Evolutionary conservation across 352 stramenopile species (phyloP).

Genomic region (Globisporangium lucens): DNA sequence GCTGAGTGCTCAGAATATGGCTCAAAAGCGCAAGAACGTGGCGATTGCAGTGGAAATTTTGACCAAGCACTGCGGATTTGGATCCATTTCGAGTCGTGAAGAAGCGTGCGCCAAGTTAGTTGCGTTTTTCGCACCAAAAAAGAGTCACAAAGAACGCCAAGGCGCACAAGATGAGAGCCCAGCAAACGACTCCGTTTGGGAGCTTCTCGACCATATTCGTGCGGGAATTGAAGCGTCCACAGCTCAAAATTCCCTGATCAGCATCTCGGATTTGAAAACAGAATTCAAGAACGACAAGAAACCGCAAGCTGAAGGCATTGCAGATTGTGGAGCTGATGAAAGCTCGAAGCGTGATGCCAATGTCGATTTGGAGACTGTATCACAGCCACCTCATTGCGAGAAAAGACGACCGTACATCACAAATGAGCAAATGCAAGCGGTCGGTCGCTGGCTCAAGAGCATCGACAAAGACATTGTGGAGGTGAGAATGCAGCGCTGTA

Average conservation of each 20-base stretch:
- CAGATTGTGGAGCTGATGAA: not conserved
- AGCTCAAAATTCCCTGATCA: not conserved
- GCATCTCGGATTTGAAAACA: not conserved
- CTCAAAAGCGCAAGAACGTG: slow-evolving; percentile 12
- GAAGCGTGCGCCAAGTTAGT: slow-evolving; percentile 3
- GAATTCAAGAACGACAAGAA: not conserved
- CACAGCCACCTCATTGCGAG: not conserved
- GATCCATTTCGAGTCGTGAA: not conserved
- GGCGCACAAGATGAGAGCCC: not conserved
- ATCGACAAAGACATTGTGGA: slow-evolving; percentile 12
- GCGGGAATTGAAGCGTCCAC: not conserved
- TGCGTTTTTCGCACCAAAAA: not conserved
- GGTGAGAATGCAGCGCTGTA: not conserved
- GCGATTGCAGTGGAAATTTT: slow-evolving; percentile 9
- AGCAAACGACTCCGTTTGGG: not conserved
- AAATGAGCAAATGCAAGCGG: slow-evolving; percentile 23
- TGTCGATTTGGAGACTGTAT: not conserved
- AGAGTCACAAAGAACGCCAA: not conserved
- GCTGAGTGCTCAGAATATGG: slow-evolving; percentile 9
- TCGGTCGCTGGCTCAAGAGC: slow-evolving; percentile 22
- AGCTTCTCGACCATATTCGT: slow-evolving; percentile 14
- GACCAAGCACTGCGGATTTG: not conserved
- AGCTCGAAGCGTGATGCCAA: slow-evolving; percentile 4
- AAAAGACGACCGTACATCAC: slow-evolving; percentile 27
- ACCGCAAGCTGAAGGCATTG: not conserved